phyloP scores from a whole-genome alignment of 2,329 filamentous ascomycete genomes.

The Botrytis tulipae region DNA sequence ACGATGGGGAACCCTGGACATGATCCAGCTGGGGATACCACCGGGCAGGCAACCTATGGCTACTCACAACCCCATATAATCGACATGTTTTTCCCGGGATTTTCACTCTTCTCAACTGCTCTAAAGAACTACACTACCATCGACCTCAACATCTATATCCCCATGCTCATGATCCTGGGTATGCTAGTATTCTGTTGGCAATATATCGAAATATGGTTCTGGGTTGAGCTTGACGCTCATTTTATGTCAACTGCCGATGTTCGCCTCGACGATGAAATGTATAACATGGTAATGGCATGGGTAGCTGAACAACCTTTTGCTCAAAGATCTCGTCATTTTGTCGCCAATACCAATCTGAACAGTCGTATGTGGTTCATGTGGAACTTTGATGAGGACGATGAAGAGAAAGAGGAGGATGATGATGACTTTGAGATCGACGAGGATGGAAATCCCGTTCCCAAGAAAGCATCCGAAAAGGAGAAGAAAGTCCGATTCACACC shows the following conservation, averaged over 20 bases:
- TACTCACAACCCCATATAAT: constrained; percentile 44
- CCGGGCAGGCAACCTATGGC: not conserved
- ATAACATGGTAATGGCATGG: constrained; percentile 71
- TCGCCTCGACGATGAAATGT: constrained; percentile 68
- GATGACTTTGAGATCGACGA: constrained; percentile 31
- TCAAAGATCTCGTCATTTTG: constrained; percentile 57
- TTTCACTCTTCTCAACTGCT: constrained; percentile 55
- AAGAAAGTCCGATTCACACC: constrained; percentile 59
- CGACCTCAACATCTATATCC: constrained; percentile 62
- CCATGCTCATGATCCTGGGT: constrained; percentile 52
- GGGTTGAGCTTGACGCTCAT: constrained; percentile 49
- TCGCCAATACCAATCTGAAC: constrained; percentile 62
- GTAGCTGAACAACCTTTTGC: constrained; percentile 62
- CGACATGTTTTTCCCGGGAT: constrained; percentile 65
- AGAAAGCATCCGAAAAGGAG: constrained; percentile 36
- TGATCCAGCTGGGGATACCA: not conserved
- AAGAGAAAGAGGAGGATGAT: constrained; percentile 48
- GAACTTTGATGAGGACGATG: constrained; percentile 44
- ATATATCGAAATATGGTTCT: constrained; percentile 52
- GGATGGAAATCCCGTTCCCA: constrained; percentile 28
- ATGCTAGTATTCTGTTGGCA: constrained; percentile 51
- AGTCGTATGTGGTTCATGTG: constrained; percentile 52
- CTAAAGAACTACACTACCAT: constrained; percentile 57
- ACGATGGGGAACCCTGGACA: not conserved
- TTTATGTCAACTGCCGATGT: constrained; percentile 67